Evolutionary conservation across 805 yeast genomes (phyloP).

Genomic region (Monosporozyma siamensis): DNA sequence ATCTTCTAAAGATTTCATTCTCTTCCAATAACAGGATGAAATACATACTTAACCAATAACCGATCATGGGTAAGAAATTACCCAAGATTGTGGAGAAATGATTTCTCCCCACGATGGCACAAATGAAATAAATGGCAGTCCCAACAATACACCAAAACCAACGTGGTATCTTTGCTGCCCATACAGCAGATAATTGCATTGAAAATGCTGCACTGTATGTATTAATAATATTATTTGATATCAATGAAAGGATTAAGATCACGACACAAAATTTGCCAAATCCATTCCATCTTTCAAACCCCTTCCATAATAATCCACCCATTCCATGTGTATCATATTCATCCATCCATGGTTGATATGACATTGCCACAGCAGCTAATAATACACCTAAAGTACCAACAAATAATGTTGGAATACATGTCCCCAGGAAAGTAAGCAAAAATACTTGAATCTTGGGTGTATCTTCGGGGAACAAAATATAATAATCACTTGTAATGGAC

Average conservation of each 20-base stretch:
- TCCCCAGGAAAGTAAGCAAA: constrained; percentile 53
- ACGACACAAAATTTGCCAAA: constrained; percentile 69
- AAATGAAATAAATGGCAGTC: constrained; percentile 53
- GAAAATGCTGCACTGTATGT: constrained; percentile 75
- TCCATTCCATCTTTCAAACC: constrained; percentile 62
- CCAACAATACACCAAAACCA: constrained; percentile 64
- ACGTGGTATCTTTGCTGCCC: constrained; percentile 58
- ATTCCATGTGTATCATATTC: constrained; percentile 53
- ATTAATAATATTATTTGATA: constrained; percentile 75
- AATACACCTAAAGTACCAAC: constrained; percentile 68
- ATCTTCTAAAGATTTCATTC: constrained; percentile 55
- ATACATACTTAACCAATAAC: constrained; percentile 84
- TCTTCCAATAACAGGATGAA: constrained; percentile 64
- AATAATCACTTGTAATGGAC: constrained; percentile 76
- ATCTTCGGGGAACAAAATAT: constrained; percentile 67
- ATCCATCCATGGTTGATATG: constrained; percentile 45
- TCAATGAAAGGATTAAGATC: constrained; percentile 59
- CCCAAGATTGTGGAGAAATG: constrained; percentile 65
- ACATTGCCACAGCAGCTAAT: constrained; percentile 57
- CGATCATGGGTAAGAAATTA: constrained; percentile 83
- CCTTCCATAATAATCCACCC: constrained; percentile 64
- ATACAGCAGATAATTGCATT: constrained; percentile 52
- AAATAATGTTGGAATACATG: constrained; percentile 60
- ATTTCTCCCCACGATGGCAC: constrained; percentile 68
- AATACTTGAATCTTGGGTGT: constrained; percentile 49